phyloP scores from a whole-genome alignment of 2,329 filamentous ascomycete species.

The Fusarium austroafricanum region DNA sequence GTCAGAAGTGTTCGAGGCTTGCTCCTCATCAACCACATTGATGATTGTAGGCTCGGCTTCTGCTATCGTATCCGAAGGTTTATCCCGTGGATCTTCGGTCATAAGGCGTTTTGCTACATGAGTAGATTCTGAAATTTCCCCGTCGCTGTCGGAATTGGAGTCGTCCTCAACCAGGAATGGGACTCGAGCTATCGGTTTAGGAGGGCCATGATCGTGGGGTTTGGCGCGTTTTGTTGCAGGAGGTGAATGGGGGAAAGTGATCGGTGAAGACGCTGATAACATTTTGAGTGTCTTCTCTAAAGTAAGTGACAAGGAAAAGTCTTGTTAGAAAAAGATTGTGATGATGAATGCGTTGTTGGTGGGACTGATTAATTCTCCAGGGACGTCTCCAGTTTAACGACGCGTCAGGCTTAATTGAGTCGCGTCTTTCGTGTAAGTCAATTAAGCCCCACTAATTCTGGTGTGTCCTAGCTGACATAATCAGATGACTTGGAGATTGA shows the following conservation, averaged over 20 bases:
- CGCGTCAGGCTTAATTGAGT: conserved; percentile 49
- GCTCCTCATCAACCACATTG: conserved; percentile 3
- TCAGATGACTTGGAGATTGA: conserved; percentile 16
- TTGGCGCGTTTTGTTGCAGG: conserved; percentile 52
- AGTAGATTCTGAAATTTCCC: conserved; percentile 2
- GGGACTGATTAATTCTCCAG: conserved; percentile 23
- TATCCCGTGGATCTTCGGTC: conserved; percentile 43
- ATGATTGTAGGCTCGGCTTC: conserved; percentile 1
- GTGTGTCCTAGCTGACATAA: conserved; percentile 34
- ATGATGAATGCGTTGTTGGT: conserved; percentile 19
- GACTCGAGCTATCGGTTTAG: conserved; percentile 52
- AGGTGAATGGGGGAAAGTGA: conserved; percentile 64
- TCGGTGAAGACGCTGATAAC: conserved; percentile 70
- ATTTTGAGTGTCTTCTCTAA: conserved; percentile 54
- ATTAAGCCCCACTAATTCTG: conserved; percentile 28
- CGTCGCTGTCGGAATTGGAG: conserved; percentile 46
- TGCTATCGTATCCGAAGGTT: conserved; percentile 4
- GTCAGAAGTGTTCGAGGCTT: conserved; percentile 3
- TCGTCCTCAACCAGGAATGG: conserved; percentile 56
- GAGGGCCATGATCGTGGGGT: conserved; percentile 50
- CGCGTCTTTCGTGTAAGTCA: conserved; percentile 36
- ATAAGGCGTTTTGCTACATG: conserved; percentile 50
- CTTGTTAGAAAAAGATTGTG: background rate
- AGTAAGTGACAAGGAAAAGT: background rate
- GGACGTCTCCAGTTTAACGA: conserved; percentile 31